A percentile compares a stretch with the other conserved stretches of the same genome.
Conservation (phyloP, 129 eudicot genomes). For the Artemisia tridentata region DNA sequence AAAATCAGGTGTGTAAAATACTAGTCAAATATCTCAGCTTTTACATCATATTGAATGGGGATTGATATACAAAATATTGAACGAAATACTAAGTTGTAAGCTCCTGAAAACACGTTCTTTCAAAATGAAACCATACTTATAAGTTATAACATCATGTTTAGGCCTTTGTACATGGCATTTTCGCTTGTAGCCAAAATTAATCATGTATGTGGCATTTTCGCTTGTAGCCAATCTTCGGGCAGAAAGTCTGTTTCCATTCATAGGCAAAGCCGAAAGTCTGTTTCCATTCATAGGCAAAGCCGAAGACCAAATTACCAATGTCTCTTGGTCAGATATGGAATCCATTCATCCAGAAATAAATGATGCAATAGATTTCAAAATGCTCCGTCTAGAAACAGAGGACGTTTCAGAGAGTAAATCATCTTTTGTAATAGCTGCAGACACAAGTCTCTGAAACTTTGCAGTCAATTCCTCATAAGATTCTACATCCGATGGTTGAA, state of each 20-base stretch:
- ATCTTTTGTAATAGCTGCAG: slow-evolving; percentile 33
- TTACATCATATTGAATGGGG: background rate
- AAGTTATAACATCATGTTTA: background rate
- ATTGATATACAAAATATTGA: background rate
- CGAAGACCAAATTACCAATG: background rate
- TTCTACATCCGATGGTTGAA: slow-evolving; percentile 58
- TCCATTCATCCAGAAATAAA: background rate
- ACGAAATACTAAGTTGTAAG: background rate
- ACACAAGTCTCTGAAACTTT: slow-evolving; percentile 69
- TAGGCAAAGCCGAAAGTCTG: background rate
- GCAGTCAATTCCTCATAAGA: slow-evolving; percentile 51
- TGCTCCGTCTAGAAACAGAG: slow-evolving; percentile 23
- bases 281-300: slow-evolving; percentile 9
- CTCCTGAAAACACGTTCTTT: background rate
- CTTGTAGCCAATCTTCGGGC: slow-evolving; percentile 1
- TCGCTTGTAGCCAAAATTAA: background rate
- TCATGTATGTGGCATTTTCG: background rate
- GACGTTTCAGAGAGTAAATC: slow-evolving; percentile 29
- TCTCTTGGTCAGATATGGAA: background rate
- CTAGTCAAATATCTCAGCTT: background rate
- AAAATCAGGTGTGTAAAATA: background rate
- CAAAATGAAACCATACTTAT: background rate
- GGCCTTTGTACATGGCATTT: slow-evolving; percentile 1
- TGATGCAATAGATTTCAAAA: slow-evolving; percentile 12
- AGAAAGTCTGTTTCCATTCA: slow-evolving; percentile 8